Evolutionary conservation across 768 basidiomycete species (phyloP).

Genomic region (Gelatoporia subvermispora): DNA sequence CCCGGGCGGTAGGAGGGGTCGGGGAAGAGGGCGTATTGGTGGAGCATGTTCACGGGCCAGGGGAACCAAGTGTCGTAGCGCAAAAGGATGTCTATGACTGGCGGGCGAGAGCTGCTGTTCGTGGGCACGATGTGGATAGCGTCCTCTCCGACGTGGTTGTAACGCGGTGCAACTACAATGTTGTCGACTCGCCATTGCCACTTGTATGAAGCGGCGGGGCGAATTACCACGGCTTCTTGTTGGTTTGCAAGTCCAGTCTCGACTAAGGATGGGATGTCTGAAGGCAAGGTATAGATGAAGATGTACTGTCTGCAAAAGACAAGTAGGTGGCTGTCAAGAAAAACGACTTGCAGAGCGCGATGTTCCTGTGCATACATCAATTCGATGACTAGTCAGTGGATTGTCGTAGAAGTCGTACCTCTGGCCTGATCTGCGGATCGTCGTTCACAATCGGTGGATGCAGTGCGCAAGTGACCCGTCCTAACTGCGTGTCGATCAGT

Average conservation of each 20-base stretch:
- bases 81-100: constrained; percentile 43
- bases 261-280: constrained; percentile 18
- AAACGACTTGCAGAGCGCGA: constrained; percentile 35
- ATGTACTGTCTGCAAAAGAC: constrained; percentile 34
- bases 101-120: not conserved
- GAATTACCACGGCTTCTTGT: constrained; percentile 14
- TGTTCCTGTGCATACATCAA: constrained; percentile 28
- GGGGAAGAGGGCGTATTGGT: constrained; percentile 50
- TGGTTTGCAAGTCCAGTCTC: constrained; percentile 6
- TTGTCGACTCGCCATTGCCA: constrained; percentile 60
- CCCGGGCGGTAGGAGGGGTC: constrained; percentile 25
- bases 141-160: constrained; percentile 9
- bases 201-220: constrained; percentile 41
- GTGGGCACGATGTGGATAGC: too few species aligned
- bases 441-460: constrained; percentile 5
- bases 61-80: constrained; percentile 59
- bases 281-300: constrained; percentile 27
- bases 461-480: constrained; percentile 1
- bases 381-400: not conserved
- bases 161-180: constrained; percentile 33
- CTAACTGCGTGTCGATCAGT: constrained; percentile 8
- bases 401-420: not conserved
- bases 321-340: constrained; percentile 41
- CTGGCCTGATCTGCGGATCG: constrained; percentile 7
- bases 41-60: constrained; percentile 68